Conservation (phyloP, 1,139 yeast species). For the Pichia sp. region DNA sequence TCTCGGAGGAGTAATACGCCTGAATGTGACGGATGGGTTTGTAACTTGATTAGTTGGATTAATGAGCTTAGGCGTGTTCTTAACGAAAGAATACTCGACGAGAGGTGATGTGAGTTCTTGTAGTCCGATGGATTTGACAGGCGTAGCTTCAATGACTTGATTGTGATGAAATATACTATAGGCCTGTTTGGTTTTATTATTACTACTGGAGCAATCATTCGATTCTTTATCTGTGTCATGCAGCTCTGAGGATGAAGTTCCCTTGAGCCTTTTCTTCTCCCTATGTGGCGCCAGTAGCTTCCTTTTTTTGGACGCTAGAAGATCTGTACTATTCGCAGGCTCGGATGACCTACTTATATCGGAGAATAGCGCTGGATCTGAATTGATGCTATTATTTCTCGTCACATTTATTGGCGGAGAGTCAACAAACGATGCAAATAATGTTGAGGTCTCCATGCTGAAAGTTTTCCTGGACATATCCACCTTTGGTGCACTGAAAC, state of each 20-base stretch:
- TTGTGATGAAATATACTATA: slow-evolving; percentile 4
- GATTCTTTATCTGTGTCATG: background rate
- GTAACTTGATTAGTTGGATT: too few relatives aligned
- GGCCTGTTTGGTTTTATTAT: too few relatives aligned
- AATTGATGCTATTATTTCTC: background rate
- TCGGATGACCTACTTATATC: background rate
- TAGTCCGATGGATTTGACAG: too few relatives aligned
- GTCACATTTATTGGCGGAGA: background rate
- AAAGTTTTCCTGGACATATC: slow-evolving; percentile 26
- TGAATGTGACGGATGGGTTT: too few relatives aligned
- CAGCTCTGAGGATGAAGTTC: background rate
- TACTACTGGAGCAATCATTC: background rate
- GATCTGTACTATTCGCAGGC: slow-evolving; percentile 6
- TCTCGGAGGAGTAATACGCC: too few relatives aligned
- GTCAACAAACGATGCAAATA: background rate
- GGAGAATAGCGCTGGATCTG: background rate
- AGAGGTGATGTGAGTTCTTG: too few relatives aligned
- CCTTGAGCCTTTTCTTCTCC: background rate
- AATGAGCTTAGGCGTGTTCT: too few relatives aligned
- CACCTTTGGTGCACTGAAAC: slow-evolving; percentile 13
- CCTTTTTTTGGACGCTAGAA: slow-evolving; percentile 11
- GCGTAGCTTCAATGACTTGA: slow-evolving; percentile 20
- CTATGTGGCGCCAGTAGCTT: slow-evolving; percentile 5
- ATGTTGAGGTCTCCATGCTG: slow-evolving; percentile 21
- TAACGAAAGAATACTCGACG: too few relatives aligned